These are phyloP conservation scores for Breynia disticha DNA, from an alignment of 441 rosid genomes.

Conservation along the genomic window DNA sequence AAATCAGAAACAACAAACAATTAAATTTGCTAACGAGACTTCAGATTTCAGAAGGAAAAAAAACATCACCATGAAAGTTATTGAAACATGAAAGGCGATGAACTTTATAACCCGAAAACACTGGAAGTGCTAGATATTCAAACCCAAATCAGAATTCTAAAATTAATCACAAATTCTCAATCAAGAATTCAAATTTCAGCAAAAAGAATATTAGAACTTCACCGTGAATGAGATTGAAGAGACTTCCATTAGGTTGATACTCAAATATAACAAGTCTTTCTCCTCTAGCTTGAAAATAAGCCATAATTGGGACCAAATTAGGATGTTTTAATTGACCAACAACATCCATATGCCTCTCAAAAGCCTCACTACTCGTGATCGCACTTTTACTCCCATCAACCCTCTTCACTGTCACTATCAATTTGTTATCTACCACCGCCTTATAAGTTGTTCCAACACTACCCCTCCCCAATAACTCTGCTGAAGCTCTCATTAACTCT, in stretches of 20 bases:
- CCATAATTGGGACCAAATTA: constrained; percentile 65
- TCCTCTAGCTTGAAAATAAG: constrained; percentile 70
- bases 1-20: too few relatives aligned
- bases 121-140: too few relatives aligned
- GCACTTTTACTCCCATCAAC: constrained; percentile 61
- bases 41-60: too few relatives aligned
- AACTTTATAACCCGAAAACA: too few relatives aligned
- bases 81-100: too few relatives aligned
- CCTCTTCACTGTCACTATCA: constrained; percentile 78
- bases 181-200: too few relatives aligned
- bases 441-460: constrained; percentile 75
- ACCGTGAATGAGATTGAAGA: constrained; percentile 84
- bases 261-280: constrained; percentile 79
- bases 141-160: too few relatives aligned
- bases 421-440: constrained; percentile 71
- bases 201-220: constrained; percentile 8
- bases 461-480: constrained; percentile 84
- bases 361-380: constrained; percentile 41
- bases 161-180: too few relatives aligned
- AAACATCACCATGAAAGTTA: too few relatives aligned
- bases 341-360: constrained; percentile 55
- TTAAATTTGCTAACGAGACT: too few relatives aligned
- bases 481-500: constrained; percentile 88
- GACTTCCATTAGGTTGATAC: constrained; percentile 84
- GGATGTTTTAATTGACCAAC: constrained; percentile 67